phyloP scores from a whole-genome alignment of 2,329 filamentous ascomycete genomes.

The Colletotrichum sp. region DNA sequence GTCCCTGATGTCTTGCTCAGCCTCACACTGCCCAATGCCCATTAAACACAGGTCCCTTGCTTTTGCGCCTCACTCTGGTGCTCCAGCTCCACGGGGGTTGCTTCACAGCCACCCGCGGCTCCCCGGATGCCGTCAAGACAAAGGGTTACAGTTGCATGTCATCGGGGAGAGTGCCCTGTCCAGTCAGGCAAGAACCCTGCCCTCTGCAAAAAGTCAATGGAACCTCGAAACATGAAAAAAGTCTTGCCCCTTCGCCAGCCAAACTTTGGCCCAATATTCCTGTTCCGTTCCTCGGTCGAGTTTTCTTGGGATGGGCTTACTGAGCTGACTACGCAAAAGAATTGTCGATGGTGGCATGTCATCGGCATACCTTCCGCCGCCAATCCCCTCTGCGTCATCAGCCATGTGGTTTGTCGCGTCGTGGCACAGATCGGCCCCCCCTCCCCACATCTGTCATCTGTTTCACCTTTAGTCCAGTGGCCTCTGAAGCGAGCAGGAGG shows the following conservation, averaged over 20 bases:
- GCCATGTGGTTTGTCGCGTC: slow-evolving; percentile 4
- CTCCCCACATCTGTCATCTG: slow-evolving; percentile 17
- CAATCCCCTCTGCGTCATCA: slow-evolving; percentile 12
- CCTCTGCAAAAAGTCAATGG: background rate
- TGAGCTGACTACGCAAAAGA: background rate
- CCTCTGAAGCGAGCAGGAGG: background rate
- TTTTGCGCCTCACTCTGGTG: background rate
- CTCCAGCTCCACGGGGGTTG: background rate
- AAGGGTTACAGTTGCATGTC: background rate
- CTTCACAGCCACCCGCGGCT: background rate
- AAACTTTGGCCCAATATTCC: background rate
- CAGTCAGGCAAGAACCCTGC: background rate
- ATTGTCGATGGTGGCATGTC: background rate
- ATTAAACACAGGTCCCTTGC: background rate
- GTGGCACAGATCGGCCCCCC: slow-evolving; percentile 11
- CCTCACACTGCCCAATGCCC: background rate
- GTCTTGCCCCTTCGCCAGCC: background rate
- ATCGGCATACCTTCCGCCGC: background rate
- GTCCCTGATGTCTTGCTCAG: background rate
- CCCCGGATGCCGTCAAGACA: background rate
- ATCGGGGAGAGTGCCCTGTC: background rate
- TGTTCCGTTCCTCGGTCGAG: background rate
- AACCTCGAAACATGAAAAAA: background rate
- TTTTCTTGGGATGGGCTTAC: background rate
- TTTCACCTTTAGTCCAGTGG: slow-evolving; percentile 9